Percentiles rank a stretch among this genome's conserved stretches.
These are phyloP conservation scores for Exophiala mesophila DNA, from an alignment of 2,329 filamentous ascomycete genomes.

Conservation along the genomic window DNA sequence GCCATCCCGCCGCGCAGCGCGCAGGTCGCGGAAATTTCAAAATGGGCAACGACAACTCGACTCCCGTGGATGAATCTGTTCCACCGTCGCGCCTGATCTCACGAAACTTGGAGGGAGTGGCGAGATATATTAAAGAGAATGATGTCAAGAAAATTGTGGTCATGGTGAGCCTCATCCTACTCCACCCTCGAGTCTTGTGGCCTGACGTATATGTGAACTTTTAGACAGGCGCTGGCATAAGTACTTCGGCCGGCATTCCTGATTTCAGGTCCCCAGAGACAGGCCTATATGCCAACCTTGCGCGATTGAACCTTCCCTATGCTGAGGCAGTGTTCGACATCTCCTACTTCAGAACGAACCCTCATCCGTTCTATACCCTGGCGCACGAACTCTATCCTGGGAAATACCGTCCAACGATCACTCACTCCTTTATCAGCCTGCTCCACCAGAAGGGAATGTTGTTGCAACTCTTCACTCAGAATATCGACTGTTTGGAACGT, in stretches of 20 bases:
- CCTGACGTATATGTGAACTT: no score
- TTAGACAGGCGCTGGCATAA: conserved; percentile 77
- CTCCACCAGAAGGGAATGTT: conserved; percentile 74
- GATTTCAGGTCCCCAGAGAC: conserved; percentile 93
- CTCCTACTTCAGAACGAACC: conserved; percentile 76
- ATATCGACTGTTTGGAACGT: conserved; percentile 93
- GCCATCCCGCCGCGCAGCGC: conserved; percentile 35
- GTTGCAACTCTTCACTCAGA: conserved; percentile 88
- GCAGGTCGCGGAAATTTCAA: conserved; percentile 37
- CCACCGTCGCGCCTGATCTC: conserved; percentile 61
- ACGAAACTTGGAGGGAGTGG: conserved; percentile 68
- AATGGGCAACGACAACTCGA: conserved; percentile 85
- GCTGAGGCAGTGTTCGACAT: conserved; percentile 95
- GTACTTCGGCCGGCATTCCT: conserved; percentile 61
- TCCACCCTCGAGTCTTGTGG: no score
- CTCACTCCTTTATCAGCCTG: conserved; percentile 81
- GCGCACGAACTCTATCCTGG: conserved; percentile 91
- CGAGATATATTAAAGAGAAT: conserved; percentile 71
- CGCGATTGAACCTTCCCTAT: conserved; percentile 76
- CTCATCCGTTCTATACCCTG: conserved; percentile 84
- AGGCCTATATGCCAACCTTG: conserved; percentile 88
- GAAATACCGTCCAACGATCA: conserved; percentile 79
- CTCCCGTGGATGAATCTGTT: conserved; percentile 59
- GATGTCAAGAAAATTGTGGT: conserved; percentile 69
- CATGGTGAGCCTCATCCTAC: conserved; percentile 55